Evolutionary conservation across 2,329 filamentous ascomycete species (phyloP).

Genomic region (Dothiorella sarmentorum): DNA sequence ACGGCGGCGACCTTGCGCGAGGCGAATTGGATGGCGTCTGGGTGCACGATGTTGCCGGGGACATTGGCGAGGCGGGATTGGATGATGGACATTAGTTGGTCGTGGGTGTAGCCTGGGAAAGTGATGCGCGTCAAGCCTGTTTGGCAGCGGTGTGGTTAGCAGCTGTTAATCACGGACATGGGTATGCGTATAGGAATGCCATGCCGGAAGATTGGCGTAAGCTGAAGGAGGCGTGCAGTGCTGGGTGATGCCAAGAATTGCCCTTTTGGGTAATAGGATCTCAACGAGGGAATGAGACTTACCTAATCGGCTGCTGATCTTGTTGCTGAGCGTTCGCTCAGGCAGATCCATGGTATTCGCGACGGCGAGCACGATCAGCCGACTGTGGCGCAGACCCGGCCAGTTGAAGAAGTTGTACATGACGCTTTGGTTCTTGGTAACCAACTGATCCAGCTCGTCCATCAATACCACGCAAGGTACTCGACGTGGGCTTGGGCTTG

Average conservation of each 20-base stretch:
- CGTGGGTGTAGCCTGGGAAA: constrained; percentile 94
- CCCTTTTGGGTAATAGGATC: constrained; percentile 1
- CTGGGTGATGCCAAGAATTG: background rate
- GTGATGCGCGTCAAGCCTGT: constrained; percentile 83
- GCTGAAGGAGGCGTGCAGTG: background rate
- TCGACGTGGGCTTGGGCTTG: constrained; percentile 80
- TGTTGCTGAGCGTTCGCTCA: constrained; percentile 93
- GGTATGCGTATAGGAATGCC: background rate
- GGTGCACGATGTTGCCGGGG: constrained; percentile 81
- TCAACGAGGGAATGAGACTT: constrained; percentile 25
- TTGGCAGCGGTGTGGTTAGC: background rate
- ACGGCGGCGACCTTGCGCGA: constrained; percentile 95
- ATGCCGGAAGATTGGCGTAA: background rate
- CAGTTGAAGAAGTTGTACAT: constrained; percentile 99
- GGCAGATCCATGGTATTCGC: constrained; percentile 99
- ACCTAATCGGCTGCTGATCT: constrained; percentile 79
- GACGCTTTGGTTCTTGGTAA: constrained; percentile 97
- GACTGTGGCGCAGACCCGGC: constrained; percentile 86
- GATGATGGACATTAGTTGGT: constrained; percentile 96
- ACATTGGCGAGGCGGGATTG: constrained; percentile 88
- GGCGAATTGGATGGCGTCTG: constrained; percentile 93
- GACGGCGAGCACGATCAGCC: constrained; percentile 92
- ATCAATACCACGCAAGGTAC: constrained; percentile 96
- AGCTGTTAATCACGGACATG: background rate
- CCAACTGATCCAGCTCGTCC: constrained; percentile 96